These are phyloP conservation scores for Stevia rebaudiana DNA, from an alignment of 140 eudicot species.

Conservation along the genomic window DNA sequence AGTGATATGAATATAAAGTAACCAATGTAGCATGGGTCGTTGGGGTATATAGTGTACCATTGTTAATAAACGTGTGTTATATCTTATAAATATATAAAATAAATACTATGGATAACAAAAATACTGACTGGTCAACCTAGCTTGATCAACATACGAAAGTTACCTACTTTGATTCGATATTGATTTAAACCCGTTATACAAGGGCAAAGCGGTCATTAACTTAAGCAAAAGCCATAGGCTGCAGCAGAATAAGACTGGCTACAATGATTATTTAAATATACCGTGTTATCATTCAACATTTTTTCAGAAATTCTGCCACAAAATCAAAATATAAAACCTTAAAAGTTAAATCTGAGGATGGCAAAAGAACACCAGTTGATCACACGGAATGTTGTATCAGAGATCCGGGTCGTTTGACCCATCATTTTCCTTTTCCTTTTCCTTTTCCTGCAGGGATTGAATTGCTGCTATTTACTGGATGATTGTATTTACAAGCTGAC, in stretches of 20 bases:
- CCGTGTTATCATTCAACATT: slow-evolving; percentile 17
- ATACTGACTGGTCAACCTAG: background rate
- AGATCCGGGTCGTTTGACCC: slow-evolving; percentile 17
- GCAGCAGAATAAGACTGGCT: too few relatives aligned
- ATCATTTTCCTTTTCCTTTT: slow-evolving; percentile 30
- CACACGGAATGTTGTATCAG: slow-evolving; percentile 29
- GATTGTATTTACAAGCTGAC: slow-evolving; percentile 77
- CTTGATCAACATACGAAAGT: too few relatives aligned
- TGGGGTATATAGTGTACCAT: too few relatives aligned
- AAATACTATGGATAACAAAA: background rate
- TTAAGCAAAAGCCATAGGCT: slow-evolving; percentile 1
- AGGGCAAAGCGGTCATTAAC: too few relatives aligned
- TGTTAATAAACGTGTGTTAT: background rate
- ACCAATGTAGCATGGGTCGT: too few relatives aligned
- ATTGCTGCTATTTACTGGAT: slow-evolving; percentile 45
- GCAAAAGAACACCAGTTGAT: slow-evolving; percentile 21
- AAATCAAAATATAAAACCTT: slow-evolving; percentile 4
- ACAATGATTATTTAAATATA: slow-evolving; percentile 17
- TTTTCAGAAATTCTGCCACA: slow-evolving; percentile 17
- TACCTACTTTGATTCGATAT: too few relatives aligned
- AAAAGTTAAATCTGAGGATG: slow-evolving; percentile 13
- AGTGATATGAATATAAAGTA: too few relatives aligned
- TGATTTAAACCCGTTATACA: too few relatives aligned
- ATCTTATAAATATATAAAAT: too few relatives aligned
- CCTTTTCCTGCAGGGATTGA: slow-evolving; percentile 27